Base-by-base conservation (phyloP, 345 rosid genomes). In the Salix dunnii region DNA sequence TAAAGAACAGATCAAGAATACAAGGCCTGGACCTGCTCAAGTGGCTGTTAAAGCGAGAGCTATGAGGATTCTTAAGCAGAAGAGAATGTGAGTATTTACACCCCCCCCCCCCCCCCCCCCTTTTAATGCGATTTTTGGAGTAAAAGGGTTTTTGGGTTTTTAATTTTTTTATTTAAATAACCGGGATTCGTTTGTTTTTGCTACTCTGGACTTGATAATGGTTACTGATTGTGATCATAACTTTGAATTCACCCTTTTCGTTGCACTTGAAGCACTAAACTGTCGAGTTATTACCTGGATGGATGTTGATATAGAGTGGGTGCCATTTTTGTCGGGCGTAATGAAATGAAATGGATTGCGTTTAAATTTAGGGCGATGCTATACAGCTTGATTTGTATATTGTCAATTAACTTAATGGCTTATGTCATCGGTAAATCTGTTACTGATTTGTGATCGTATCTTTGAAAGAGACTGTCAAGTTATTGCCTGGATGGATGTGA, bases 21-120 rank as follows among this genome's bases (percentile, higher is more conserved):
- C 96, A 11, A 84, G 97, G 53, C 99, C 99, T 12, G 98, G 98
- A 77, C 94, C 95, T 62, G 93, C 97, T 77, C 98, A 90, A 58
- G 97, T 94, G 78, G 99, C 96, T 65, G 21, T 91, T 53, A 95
- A 95, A 86, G 87, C 98, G 75, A 87, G 98, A 14, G 99, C 99
- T 61, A 78, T 89, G 96, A 81, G 96, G 76, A 89, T 92, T 86
- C 90, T 96, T 49, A 93, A 96, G 84, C 98, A 93, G 82, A 96
- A 96, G 83, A 89, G 91, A 81, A 93, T 90, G 99, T 96, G 55
- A 74, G 85, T 49, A 20, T 33, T 11, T n/a, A 38, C n/a, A 18
- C 23, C 20, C 3, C 16, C 3, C 17, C 40, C 60, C 49, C n/a
- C 13, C 23, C 20, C 3, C 16, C 3, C 17, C 40, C 60, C 49